These are phyloP conservation scores for Vinca major DNA, from an alignment of 305 asterid genomes.

Conservation along the genomic window DNA sequence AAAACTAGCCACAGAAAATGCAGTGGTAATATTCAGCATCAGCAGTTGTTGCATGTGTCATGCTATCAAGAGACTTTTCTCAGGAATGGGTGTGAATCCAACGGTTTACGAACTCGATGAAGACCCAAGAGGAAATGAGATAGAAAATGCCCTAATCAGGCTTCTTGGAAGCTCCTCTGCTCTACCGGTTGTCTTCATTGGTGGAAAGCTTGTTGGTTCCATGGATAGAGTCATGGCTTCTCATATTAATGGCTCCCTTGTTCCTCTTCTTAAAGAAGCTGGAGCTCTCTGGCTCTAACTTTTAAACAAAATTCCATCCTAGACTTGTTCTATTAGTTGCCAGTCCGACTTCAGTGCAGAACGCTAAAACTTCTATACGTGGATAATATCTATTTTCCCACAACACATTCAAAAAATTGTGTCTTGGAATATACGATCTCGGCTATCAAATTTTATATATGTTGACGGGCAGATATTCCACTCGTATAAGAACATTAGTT, in stretches of 20 bases:
- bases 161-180: conserved; percentile 29
- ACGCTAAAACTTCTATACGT: no score
- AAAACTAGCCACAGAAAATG: conserved; percentile 42
- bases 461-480: no score
- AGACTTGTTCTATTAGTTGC: no score
- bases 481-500: no score
- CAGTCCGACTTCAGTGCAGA: no score
- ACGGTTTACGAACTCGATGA: conserved; percentile 53
- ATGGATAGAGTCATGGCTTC: conserved; percentile 52
- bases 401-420: no score
- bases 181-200: conserved; percentile 58
- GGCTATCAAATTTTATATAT: no score
- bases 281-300: conserved; percentile 60
- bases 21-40: conserved; percentile 64
- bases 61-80: conserved; percentile 47
- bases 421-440: no score
- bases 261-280: conserved; percentile 59
- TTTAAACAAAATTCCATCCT: no score
- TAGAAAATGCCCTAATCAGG: conserved; percentile 31
- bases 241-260: conserved; percentile 50
- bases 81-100: conserved; percentile 61
- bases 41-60: conserved; percentile 80
- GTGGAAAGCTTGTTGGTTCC: conserved; percentile 52
- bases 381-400: no score
- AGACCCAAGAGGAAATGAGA: conserved; percentile 29